Base-by-base conservation (phyloP, 805 yeast species). In the Saccharomyces eubayanus region DNA sequence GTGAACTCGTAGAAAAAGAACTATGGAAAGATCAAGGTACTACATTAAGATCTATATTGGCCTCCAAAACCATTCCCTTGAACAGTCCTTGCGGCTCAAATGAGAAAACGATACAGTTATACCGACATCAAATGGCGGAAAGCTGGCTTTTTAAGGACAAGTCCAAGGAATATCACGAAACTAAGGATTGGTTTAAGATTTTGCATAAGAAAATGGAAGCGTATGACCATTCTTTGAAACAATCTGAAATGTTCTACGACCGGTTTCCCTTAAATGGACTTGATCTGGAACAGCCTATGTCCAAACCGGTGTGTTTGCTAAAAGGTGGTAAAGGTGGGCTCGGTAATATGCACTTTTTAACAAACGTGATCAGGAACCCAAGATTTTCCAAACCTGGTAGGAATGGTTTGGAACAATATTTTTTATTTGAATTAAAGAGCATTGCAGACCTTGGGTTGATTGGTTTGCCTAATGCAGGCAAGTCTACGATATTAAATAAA, bases 381-480 rank as follows among this genome's bases (percentile, higher is more conserved):
- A 74, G 96, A 53, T 94, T 94, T 68, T 81, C 92, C 28, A 91
- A 90, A 63, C 67, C 65, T 28, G 99, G 98, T 3, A 78, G 98
- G 55, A 70, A 70, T 5, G 89, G 89, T 0, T 59, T 89, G 2
- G 83, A 81, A 40, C 79, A 80, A 20, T 74, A 76, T 53, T 89
- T 94, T 57, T 70, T 89, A 53, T 80, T 94, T 58, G 99, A 94
- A 70, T 73, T 94, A 58, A 90, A 89, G 66, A 75, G 90, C 41
- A 76, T 94, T 53, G 99, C 99, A 0, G 98, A 94, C 69, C 72
- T 92, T 54, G 99, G 98, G 0, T 73, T 94, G 5, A 96, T 94
- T 24, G 99, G 99, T 0, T 74, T 94, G 20, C 99, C 99, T 1
- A 94, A 94, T 69, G 97, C 98, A 3, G 99, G 99, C 0, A 94